Base-by-base conservation (phyloP, 441 rosid genomes). In the Corymbia calophylla region DNA sequence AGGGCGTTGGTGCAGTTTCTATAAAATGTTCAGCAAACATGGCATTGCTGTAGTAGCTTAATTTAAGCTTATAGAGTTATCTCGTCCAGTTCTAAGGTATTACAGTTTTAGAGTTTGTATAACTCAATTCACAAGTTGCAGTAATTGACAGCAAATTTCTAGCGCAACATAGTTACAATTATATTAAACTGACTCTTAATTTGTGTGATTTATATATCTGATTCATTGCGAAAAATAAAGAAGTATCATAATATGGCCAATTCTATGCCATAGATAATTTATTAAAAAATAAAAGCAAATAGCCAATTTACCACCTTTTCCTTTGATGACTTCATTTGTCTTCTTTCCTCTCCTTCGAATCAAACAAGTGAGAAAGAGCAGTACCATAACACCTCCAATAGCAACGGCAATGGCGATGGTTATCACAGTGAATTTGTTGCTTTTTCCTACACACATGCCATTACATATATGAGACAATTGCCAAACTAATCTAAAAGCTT, bases 1-100 rank as follows among this genome's bases (percentile, higher is more conserved):
- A 29, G 1, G 70, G 35, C 18, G 2, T 62, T 0, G 17, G n/a
- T 8, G 32, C 0, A 29, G 68, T 62, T 62, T 62, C 17, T 29
- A 29, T 29, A 62, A 29, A 29, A 62, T 3, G 32, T 29, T 62
- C 8, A 14, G 32, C 70, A 18, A 29, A 29, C 70, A 62, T 14
- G 70, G 29, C 70, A 62, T 62, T 62, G 35, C 16, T 29, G 35
- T 14, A 29, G 32, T 62, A 62, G 66, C 31, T 60, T 12, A 60
- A 27, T 12, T 19, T 60, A 60, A 60, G 31, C 31, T 10, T 27
- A 60, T 60, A 5, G 31, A 60, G 66, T 60, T 60, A n/a, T 60
- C 66, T 60, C 7, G 3, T 62, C 9, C 4, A 29, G 6, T 62
- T 62, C 29, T 5, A 29, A 62, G 70, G 31, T 62, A 13, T 62